Conservation (phyloP, 2,329 filamentous ascomycete species). For the Penicillium sp. region DNA sequence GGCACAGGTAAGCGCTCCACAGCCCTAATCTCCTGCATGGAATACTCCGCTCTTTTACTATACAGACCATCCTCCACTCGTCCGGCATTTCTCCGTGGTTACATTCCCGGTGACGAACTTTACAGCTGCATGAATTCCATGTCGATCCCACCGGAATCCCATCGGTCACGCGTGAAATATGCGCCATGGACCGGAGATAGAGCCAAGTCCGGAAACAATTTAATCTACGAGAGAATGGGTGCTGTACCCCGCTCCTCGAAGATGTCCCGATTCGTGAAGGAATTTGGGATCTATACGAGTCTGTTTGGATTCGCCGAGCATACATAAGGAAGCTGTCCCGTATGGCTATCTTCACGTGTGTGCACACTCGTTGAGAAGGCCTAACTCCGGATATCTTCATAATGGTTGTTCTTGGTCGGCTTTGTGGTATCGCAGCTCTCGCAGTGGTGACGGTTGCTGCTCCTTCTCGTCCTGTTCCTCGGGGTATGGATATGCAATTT, state of each 20-base stretch:
- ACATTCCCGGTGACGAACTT: not conserved
- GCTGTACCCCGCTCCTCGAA: constrained; percentile 2
- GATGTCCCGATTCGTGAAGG: not conserved
- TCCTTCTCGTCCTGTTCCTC: constrained; percentile 15
- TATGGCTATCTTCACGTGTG: not conserved
- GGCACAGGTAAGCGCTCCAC: not conserved
- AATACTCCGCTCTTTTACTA: not conserved
- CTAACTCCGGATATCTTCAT: not conserved
- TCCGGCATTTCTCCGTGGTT: not conserved
- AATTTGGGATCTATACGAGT: not conserved
- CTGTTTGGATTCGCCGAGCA: not conserved
- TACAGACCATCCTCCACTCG: not conserved
- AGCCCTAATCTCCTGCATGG: not conserved
- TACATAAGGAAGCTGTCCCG: constrained; percentile 2
- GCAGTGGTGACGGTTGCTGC: constrained; percentile 16
- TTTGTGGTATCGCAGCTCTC: constrained; percentile 11
- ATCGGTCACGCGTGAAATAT: constrained; percentile 9
- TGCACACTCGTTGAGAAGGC: not conserved
- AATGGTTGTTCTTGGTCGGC: constrained; percentile 5
- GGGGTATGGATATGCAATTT: constrained; percentile 16
- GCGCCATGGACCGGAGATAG: not conserved
- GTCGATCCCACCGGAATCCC: constrained; percentile 15
- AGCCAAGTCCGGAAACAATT: not conserved
- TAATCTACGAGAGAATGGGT: not conserved
- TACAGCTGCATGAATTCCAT: constrained; percentile 1